Base-by-base conservation (phyloP, 441 rosid genomes). In the Omphalea diandra region DNA sequence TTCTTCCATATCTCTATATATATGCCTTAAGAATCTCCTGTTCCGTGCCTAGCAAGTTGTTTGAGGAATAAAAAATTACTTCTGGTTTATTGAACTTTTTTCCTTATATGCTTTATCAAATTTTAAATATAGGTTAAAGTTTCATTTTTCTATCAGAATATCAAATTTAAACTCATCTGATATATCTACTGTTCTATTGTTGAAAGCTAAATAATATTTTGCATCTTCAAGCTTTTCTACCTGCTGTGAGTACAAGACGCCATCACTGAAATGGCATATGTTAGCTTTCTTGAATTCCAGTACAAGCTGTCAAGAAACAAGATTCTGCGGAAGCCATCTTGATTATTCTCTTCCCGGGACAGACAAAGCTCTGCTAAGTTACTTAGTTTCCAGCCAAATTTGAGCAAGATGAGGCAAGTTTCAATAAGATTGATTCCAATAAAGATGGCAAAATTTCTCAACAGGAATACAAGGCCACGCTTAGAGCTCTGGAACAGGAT, bases 391-490 rank as follows among this genome's bases (percentile, higher is more conserved):
- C 90, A 83, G 84, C 93, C 90, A n/a, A 82, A 85, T 46, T n/a
- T 67, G 44, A 78, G 78, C 15, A 94, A 87, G 82, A 79, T 87
- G 90, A 85, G 74, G 83, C 75, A 68, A 33, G 97, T 44, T 94
- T 90, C 65, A 81, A 87, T 66, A 90, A 83, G 58, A 86, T 91
- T 56, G 95, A 90, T 46, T 38, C 84, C 52, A 82, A 90, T 78
- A 85, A 81, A 78, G 97, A 90, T 44, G 98, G 96, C 10, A 90
- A 88, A 74, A 87, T 94, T 40, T 91, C 95, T 33, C 91, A 83
- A 83, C 74, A 73, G 35, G 96, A 91, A 78, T 91, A 67, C 91
- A 86, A 76, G 87, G 59, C 77, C 27, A 81, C 85, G 5, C 73
- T 94, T 46, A 77, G 87, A 72, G 95, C 94, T 29, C 32, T 91